Conservation (phyloP, 768 basidiomycete species). For the Tricholoma sp. region DNA sequence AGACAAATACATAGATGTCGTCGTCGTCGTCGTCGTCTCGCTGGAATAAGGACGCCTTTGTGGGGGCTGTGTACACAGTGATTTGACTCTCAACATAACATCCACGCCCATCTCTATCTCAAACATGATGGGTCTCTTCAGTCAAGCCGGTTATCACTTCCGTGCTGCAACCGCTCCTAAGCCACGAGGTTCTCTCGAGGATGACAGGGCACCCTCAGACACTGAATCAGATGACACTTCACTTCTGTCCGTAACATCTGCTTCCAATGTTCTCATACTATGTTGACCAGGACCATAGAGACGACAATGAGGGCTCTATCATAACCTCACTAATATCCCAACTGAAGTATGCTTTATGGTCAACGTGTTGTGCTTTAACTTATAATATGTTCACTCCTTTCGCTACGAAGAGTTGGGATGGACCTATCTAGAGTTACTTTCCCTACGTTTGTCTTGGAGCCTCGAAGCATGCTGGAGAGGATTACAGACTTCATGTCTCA, state of each 20-base stretch:
- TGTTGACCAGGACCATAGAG: slow-evolving; percentile 47
- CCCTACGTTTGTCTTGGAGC: slow-evolving; percentile 94
- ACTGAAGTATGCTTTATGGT: slow-evolving; percentile 52
- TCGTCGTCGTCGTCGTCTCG: neutral
- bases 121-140: slow-evolving; percentile 78
- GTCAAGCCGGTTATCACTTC: slow-evolving; percentile 58
- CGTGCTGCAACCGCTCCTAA: slow-evolving; percentile 47
- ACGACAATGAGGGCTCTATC: slow-evolving; percentile 91
- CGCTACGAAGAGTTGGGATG: slow-evolving; percentile 78
- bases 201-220: slow-evolving; percentile 72
- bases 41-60: too few relatives aligned
- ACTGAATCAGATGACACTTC: slow-evolving; percentile 87
- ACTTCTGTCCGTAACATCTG: slow-evolving; percentile 60
- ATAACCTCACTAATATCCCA: slow-evolving; percentile 86
- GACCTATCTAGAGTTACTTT: slow-evolving; percentile 93
- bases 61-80: neutral
- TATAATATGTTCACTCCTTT: neutral
- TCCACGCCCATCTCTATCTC: neutral
- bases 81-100: neutral
- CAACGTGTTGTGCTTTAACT: slow-evolving; percentile 1
- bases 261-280: slow-evolving; percentile 24
- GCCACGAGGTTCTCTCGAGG: slow-evolving; percentile 61
- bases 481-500: slow-evolving; percentile 99
- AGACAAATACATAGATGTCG: neutral
- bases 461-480: slow-evolving; percentile 94